Evolutionary conservation across 2,329 filamentous ascomycete genomes (phyloP), one percentile per base, ranked within the genome.

Genomic region (Pestalotiopsis sp.): DNA sequence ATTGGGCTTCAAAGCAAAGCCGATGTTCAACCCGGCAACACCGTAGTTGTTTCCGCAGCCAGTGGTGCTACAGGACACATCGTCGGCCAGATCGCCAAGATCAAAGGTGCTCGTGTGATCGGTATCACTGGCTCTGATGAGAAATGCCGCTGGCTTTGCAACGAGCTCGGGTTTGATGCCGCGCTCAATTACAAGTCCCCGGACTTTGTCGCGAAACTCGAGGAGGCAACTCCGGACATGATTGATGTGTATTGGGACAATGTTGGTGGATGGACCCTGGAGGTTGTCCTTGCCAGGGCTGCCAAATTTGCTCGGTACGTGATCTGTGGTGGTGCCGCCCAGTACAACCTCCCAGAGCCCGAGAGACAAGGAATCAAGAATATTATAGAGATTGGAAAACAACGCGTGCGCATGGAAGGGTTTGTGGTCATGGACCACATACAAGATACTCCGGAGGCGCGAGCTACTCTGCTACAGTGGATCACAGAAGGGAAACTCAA

Each of bases 361-460:
- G 45, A 52, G 17, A 20, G 45, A n/a, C 45, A n/a, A n/a, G 45
- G 45, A 12, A 23, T 23, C 45, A 52, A 52, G 45, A 52, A 52
- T 9, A 52, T 52, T 0, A 52, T 52, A 11, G 45, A 52, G 45
- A 52, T 52, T 7, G 45, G 4, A 12, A 52, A 52, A 12, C 45
- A 52, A 7, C 45, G 45, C 5, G 45, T 52, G 1, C 45, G 45
- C 0, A 23, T 93, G 83, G 85, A 91, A 80, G 91, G 91, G 0
- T 94, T 94, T 79, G 90, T 94, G 70, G 87, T 93, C 60, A 87
- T 92, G 67, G 92, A 94, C 77, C 93, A 86, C 74, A 80, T 78
- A 3, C 81, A 86, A 64, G 84, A 91, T 74, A 92, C 86, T 75
- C 75, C 84, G 0, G 77, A 81, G 59, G 92, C 91, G 0, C 80